These are phyloP conservation scores for Dothidotthia symphoricarpi DNA, from an alignment of 2,329 filamentous ascomycete genomes.

Conservation along the genomic window DNA sequence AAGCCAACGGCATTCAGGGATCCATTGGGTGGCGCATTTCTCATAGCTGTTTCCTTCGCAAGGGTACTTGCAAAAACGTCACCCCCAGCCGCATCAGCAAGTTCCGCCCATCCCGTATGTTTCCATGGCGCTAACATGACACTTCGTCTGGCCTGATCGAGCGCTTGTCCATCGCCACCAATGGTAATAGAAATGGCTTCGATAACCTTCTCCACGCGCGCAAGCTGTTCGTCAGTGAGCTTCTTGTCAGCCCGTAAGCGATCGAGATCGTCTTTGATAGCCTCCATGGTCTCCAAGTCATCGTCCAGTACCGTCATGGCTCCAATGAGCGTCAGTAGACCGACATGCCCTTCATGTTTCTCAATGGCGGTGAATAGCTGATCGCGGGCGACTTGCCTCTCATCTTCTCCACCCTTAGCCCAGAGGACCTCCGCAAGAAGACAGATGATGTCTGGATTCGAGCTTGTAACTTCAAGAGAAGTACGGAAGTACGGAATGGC, in stretches of 20 bases:
- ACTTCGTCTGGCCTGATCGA: conserved; percentile 68
- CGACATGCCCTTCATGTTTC: conserved; percentile 69
- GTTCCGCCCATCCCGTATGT: conserved; percentile 75
- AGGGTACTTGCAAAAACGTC: conserved; percentile 64
- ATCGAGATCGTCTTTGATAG: conserved; percentile 75
- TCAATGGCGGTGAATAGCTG: conserved; percentile 80
- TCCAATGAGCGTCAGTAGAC: conserved; percentile 76
- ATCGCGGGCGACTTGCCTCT: conserved; percentile 72
- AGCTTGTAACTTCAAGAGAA: conserved; percentile 72
- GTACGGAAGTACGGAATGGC: conserved; percentile 77
- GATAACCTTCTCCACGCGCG: conserved; percentile 70
- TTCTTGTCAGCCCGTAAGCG: conserved; percentile 66
- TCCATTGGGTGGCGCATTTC: conserved; percentile 71
- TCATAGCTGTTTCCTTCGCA: conserved; percentile 74
- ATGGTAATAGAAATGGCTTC: conserved; percentile 67
- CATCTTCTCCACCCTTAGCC: conserved; percentile 76
- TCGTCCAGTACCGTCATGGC: conserved; percentile 79
- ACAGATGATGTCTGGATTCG: conserved; percentile 80
- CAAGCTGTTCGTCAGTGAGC: conserved; percentile 62
- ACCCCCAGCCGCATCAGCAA: conserved; percentile 58
- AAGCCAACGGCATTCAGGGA: conserved; percentile 67
- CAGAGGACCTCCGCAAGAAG: conserved; percentile 88
- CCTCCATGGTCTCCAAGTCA: conserved; percentile 75
- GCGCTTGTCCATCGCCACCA: conserved; percentile 48
- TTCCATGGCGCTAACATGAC: conserved; percentile 79